A percentile compares a stretch with the other conserved stretches of the same genome.
These are phyloP conservation scores for Botrytis deweyae DNA, from an alignment of 2,329 filamentous ascomycete species.

Conservation along the genomic window DNA sequence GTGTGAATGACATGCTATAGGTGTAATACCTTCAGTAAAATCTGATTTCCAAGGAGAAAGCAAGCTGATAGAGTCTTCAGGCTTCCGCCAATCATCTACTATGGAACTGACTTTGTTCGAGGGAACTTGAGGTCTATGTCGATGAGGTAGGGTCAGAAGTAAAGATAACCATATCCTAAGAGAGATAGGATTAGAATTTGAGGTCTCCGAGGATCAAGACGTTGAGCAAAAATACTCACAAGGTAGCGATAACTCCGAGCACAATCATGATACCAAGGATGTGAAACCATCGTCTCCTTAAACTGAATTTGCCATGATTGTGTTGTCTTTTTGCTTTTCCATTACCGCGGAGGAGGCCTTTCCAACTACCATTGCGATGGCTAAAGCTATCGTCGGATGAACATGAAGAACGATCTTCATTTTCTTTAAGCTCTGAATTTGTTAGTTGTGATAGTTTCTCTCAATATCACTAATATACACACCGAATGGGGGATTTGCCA, in stretches of 20 bases:
- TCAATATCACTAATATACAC: background rate
- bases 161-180: background rate
- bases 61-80: background rate
- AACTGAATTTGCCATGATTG: background rate
- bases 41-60: background rate
- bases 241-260: background rate
- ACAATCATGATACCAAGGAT: background rate
- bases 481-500: background rate
- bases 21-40: background rate
- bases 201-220: background rate
- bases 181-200: background rate
- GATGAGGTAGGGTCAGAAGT: too few species aligned
- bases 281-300: background rate
- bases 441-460: background rate
- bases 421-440: background rate
- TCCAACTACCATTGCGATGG: background rate
- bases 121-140: background rate
- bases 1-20: constrained; percentile 41
- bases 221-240: background rate
- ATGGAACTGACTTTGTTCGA: background rate
- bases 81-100: background rate
- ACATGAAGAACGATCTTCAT: background rate
- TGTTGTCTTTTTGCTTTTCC: background rate
- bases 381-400: background rate
- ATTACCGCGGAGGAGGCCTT: background rate